A percentile compares a stretch with the other conserved stretches of the same genome.
These are phyloP conservation scores for Clonostachys sp. DNA, from an alignment of 2,329 filamentous ascomycete genomes.

Conservation along the genomic window DNA sequence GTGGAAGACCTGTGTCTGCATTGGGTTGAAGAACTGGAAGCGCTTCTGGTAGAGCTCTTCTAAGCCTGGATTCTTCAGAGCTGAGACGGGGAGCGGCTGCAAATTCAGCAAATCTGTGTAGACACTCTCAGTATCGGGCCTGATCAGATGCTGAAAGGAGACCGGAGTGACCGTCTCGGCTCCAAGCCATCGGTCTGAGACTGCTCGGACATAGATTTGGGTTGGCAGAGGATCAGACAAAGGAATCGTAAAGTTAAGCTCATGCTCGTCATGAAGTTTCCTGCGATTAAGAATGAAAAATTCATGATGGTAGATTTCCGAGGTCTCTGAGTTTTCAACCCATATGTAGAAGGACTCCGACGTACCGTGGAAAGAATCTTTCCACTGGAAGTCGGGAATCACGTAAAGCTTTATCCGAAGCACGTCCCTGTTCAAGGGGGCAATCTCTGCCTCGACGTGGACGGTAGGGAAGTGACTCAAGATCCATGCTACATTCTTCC, in stretches of 20 bases:
- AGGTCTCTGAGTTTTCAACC: conserved; percentile 98
- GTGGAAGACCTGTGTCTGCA: conserved; percentile 99
- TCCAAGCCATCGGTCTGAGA: conserved; percentile 94
- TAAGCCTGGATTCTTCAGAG: conserved; percentile 79
- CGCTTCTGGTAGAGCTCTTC: conserved; percentile 85
- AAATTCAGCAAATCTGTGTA: conserved; percentile 93
- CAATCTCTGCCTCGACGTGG: conserved; percentile 88
- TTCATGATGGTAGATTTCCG: conserved; percentile 96
- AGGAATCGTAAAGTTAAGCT: conserved; percentile 96
- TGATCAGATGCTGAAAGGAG: conserved; percentile 95
- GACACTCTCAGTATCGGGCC: conserved; percentile 94
- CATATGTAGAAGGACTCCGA: conserved; percentile 98
- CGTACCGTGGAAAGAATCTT: conserved; percentile 86
- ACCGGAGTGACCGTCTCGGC: conserved; percentile 94
- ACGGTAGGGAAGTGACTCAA: conserved; percentile 91
- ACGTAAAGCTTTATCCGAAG: conserved; percentile 84
- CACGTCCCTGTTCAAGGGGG: conserved; percentile 90
- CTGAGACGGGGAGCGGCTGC: conserved; percentile 82
- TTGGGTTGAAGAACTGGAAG: conserved; percentile 97
- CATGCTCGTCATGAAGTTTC: conserved; percentile 93
- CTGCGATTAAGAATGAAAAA: conserved; percentile 89
- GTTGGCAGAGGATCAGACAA: conserved; percentile 87
- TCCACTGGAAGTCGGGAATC: conserved; percentile 90
- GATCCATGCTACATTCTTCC: conserved; percentile 73
- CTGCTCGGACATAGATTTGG: conserved; percentile 91